Evolutionary conservation across 1,284 basidiomycete species (phyloP), one percentile per base, ranked within the genome.

Genomic region (Cryptococcus jaspeensis): DNA sequence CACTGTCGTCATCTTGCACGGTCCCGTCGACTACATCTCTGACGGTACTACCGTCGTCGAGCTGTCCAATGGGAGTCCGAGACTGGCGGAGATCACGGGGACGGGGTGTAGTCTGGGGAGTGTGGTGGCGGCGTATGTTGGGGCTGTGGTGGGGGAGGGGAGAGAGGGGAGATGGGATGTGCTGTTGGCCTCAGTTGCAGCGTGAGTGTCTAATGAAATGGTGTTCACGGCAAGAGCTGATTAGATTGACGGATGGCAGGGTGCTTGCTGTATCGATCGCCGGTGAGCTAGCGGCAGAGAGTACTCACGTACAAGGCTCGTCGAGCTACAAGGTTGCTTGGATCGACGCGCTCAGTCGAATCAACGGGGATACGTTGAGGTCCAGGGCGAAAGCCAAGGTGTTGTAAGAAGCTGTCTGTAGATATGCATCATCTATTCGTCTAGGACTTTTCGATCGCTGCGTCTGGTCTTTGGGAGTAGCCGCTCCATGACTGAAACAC

Each of bases 401-500:
- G 13, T 23, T 36, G 22, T 42, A 42, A 7, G 12, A 13, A 22
- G 22, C 16, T 42, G 40, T 42, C 28, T 9, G 28, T 32, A 32
- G 28, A 32, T 32, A 5, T 32, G 28, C 28, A 32, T 32, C 28
- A 9, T 32, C 28, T 9, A 9, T 32, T 32, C 28, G 9, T 32
- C 28, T 32, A 32, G 4, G 28, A 32, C 28, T 32, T 4, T 9
- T 32, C 28, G 28, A 32, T 32, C 9, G 9, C 28, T 32, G 55
- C 48, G 5, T 52, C 55, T 12, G 42, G 50, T 42, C 55, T 28
- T 20, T 39, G 39, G 32, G 55, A 56, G 32, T 56, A 56, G 4
- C 50, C 55, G n/a, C 55, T 35, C 55, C 55, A 56, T 5, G 55
- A 52, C 50, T 56, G 41, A 7, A 11, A 50, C 15, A 23, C n/a